A percentile compares a stretch with the other conserved stretches of the same genome.
Evolutionary conservation across 108 stramenopile genomes (phyloP).

Genomic region (Nitzschia inconspicua): DNA sequence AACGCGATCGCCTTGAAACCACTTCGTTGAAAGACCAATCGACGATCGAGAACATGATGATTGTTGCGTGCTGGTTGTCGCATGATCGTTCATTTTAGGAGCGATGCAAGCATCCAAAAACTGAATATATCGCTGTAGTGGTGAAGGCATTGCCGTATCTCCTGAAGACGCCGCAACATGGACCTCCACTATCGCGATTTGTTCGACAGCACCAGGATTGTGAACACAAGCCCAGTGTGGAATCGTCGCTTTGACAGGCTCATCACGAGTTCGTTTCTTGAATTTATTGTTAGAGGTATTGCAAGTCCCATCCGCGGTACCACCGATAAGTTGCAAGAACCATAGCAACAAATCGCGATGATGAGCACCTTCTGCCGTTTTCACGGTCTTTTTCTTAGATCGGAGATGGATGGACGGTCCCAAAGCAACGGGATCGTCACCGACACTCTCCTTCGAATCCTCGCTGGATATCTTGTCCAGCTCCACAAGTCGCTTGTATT

Average conservation of each 20-base stretch:
- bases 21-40: conserved; percentile 16
- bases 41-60: background rate
- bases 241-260: conserved; percentile 11
- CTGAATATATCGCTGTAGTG: background rate
- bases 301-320: background rate
- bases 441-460: background rate
- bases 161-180: conserved; percentile 5
- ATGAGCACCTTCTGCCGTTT: conserved; percentile 57
- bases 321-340: conserved; percentile 24
- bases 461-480: background rate
- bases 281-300: background rate
- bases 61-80: background rate
- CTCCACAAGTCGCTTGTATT: conserved; percentile 18
- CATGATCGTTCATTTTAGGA: background rate
- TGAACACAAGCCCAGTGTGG: conserved; percentile 70
- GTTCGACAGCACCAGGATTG: conserved; percentile 49
- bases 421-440: background rate
- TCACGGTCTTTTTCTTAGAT: conserved; percentile 5
- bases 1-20: conserved; percentile 38
- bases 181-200: conserved; percentile 57
- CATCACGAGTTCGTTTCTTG: conserved; percentile 16
- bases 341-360: conserved; percentile 67
- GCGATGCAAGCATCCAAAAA: conserved; percentile 3
- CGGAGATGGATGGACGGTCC: conserved; percentile 15
- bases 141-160: background rate